Conservation (phyloP, 208 protist species). For the Porcisia hertigi region DNA sequence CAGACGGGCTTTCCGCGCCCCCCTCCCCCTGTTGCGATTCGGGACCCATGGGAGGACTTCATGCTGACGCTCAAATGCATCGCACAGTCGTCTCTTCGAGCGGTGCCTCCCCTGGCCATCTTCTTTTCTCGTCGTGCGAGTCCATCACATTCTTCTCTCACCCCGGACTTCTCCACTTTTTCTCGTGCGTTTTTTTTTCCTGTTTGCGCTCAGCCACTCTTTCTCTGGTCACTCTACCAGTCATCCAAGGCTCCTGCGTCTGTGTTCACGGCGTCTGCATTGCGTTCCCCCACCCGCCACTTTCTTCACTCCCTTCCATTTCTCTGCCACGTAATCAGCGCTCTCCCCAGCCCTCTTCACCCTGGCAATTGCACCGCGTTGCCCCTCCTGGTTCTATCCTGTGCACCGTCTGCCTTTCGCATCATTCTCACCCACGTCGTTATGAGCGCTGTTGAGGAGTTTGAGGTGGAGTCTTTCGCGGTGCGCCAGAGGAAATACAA, state of each 20-base stretch:
- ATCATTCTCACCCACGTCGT: background rate
- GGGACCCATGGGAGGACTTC: no score
- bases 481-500: slow-evolving; percentile 39
- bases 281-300: no score
- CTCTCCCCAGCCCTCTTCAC: no score
- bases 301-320: background rate
- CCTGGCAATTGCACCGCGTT: background rate
- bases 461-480: slow-evolving; percentile 40
- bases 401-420: background rate
- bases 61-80: background rate
- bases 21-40: background rate
- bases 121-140: background rate
- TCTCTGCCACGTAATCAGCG: background rate
- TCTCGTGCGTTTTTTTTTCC: background rate
- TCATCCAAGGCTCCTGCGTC: no score
- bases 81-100: background rate
- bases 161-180: background rate
- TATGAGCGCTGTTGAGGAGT: slow-evolving; percentile 23
- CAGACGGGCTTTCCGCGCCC: no score
- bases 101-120: background rate
- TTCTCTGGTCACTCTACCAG: background rate
- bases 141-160: background rate
- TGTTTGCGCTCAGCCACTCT: background rate
- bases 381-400: background rate
- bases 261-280: background rate